phyloP scores from a whole-genome alignment of 1,284 basidiomycete species.

The Xerocomus tenax region DNA sequence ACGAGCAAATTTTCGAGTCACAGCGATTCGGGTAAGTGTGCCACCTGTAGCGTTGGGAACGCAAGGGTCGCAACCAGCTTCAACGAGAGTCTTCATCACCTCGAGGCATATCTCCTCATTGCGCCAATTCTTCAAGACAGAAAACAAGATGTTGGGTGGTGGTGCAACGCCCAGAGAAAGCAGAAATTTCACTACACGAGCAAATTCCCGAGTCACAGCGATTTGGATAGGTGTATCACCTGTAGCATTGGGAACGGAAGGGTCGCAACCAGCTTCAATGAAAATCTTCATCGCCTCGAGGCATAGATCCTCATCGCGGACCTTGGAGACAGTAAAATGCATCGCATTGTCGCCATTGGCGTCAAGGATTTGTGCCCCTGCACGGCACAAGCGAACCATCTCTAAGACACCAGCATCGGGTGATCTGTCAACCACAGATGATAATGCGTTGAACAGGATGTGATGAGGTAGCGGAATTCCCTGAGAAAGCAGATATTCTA shows the following conservation, averaged over 20 bases:
- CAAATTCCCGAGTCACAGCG: not conserved
- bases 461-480: no score
- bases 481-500: no score
- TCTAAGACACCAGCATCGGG: no score
- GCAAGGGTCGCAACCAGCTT: not conserved
- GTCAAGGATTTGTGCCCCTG: no score
- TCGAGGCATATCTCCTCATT: not conserved
- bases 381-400: no score
- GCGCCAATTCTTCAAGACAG: not conserved
- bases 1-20: rapidly evolving
- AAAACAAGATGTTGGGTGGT: not conserved
- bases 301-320: not conserved
- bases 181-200: not conserved
- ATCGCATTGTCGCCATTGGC: no score
- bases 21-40: not conserved
- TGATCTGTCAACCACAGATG: no score
- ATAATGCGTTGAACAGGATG: no score
- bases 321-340: no score
- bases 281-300: not conserved
- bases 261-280: not conserved
- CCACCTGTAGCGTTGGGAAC: not conserved
- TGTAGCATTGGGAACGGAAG: not conserved
- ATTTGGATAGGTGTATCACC: not conserved
- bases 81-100: not conserved
- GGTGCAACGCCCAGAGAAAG: not conserved